Evolutionary conservation across 257 asterid genomes (phyloP).

Genomic region (Mentha longifolia): DNA sequence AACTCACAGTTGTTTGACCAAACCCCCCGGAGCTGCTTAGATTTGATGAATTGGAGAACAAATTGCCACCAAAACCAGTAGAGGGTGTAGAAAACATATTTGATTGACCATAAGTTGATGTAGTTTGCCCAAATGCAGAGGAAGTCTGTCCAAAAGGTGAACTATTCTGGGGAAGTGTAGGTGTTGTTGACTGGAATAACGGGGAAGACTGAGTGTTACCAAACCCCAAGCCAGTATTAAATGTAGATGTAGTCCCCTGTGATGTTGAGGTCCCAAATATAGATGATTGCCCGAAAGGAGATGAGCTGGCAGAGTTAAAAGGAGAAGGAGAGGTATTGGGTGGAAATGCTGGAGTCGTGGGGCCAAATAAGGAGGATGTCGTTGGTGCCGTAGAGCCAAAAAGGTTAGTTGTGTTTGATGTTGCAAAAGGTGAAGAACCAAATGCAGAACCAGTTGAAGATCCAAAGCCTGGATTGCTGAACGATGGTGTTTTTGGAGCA

Average conservation of each 20-base stretch:
- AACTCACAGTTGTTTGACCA: conserved; percentile 81
- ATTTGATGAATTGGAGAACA: conserved; percentile 73
- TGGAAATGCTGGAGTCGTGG: conserved; percentile 73
- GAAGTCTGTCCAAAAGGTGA: conserved; percentile 78
- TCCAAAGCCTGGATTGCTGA: conserved; percentile 70
- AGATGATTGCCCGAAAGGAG: conserved; percentile 76
- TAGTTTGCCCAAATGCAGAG: conserved; percentile 72
- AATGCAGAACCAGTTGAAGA: conserved; percentile 67
- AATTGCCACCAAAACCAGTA: conserved; percentile 72
- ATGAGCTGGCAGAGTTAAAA: conserved; percentile 63
- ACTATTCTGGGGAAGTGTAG: conserved; percentile 63
- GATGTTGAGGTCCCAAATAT: conserved; percentile 71
- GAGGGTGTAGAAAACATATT: conserved; percentile 66
- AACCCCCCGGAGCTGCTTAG: conserved; percentile 60
- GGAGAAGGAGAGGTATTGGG: conserved; percentile 59
- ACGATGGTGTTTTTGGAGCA: conserved; percentile 71
- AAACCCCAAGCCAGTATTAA: conserved; percentile 62
- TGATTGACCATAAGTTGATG: conserved; percentile 71
- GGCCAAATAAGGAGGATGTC: conserved; percentile 65
- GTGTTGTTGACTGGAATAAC: conserved; percentile 75
- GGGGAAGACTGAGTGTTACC: conserved; percentile 83
- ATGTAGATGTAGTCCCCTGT: conserved; percentile 64
- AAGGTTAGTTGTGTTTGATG: conserved; percentile 57
- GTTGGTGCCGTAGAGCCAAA: conserved; percentile 69
- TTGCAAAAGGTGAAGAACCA: conserved; percentile 73